These are phyloP conservation scores for Tetramitus jugosus DNA, from an alignment of 208 protist genomes.

Conservation along the genomic window DNA sequence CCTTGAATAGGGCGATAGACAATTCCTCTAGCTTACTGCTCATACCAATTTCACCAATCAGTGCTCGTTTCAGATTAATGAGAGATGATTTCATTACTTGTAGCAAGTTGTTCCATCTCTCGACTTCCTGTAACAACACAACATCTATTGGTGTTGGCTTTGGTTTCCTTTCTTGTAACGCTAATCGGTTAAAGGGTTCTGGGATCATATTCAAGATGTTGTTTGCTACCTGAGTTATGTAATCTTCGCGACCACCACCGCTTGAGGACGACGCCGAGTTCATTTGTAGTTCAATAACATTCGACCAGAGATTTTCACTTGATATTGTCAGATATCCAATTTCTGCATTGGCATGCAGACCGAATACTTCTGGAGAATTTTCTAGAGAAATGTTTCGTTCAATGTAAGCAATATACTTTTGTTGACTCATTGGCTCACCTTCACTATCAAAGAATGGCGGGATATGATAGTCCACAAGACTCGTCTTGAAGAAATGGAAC, in stretches of 20 bases:
- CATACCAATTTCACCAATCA: slow-evolving; percentile 94
- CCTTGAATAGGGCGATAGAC: slow-evolving; percentile 77
- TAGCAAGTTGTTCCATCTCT: slow-evolving; percentile 91
- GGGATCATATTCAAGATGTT: slow-evolving; percentile 81
- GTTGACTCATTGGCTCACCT: too few relatives aligned
- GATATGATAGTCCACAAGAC: slow-evolving; percentile 76
- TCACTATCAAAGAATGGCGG: slow-evolving; percentile 54
- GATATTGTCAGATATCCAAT: slow-evolving; percentile 90
- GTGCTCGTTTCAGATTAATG: slow-evolving; percentile 83
- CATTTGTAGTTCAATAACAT: slow-evolving; percentile 88
- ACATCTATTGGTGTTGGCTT: slow-evolving; percentile 82
- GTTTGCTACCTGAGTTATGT: slow-evolving; percentile 67
- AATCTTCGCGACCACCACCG: slow-evolving; percentile 66
- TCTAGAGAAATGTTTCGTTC: slow-evolving; percentile 71
- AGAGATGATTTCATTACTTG: slow-evolving; percentile 75
- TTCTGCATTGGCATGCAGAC: slow-evolving; percentile 96
- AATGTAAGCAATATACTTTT: slow-evolving; percentile 75
- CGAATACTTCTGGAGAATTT: slow-evolving; percentile 94
- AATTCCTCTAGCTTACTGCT: slow-evolving; percentile 88
- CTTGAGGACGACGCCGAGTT: slow-evolving; percentile 19
- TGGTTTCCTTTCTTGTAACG: slow-evolving; percentile 54
- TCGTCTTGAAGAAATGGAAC: slow-evolving; percentile 91
- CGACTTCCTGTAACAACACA: slow-evolving; percentile 96
- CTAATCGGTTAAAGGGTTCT: slow-evolving; percentile 73
- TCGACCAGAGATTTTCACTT: slow-evolving; percentile 81